Percentiles rank a stretch among this genome's conserved stretches.
Conservation (phyloP, 371 early-diverging fungal species). For the Dichotomocladium elegans region DNA sequence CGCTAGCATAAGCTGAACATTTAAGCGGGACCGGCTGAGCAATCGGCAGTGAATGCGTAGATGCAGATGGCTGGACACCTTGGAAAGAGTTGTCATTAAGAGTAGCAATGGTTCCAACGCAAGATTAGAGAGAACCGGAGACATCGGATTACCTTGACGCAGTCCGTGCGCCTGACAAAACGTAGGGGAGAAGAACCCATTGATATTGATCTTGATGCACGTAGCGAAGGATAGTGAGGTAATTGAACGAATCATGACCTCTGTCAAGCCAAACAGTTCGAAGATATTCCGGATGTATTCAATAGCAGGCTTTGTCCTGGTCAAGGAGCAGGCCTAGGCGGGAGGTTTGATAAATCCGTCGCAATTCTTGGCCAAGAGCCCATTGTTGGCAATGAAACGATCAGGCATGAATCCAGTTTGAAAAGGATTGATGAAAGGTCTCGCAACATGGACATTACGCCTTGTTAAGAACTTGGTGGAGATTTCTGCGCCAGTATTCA, state of each 20-base stretch:
- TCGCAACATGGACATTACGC: background rate
- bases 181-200: slow-evolving; percentile 10
- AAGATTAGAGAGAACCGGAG: slow-evolving; percentile 22
- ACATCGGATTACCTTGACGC: slow-evolving; percentile 23
- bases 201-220: slow-evolving; percentile 11
- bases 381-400: slow-evolving; percentile 10
- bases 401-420: slow-evolving; percentile 15
- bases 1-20: slow-evolving; percentile 12
- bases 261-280: background rate
- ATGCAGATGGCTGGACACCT: background rate
- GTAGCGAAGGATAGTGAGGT: slow-evolving; percentile 15
- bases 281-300: slow-evolving; percentile 14
- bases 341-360: background rate
- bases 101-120: slow-evolving; percentile 21
- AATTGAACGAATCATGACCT: background rate
- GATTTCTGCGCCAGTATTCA: slow-evolving; percentile 10
- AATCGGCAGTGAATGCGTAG: background rate
- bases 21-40: slow-evolving; percentile 1
- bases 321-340: slow-evolving; percentile 1
- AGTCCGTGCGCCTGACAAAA: slow-evolving; percentile 16
- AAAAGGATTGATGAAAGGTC: background rate
- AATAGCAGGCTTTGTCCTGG: slow-evolving; percentile 12
- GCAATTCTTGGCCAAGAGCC: background rate
- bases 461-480: slow-evolving; percentile 7
- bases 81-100: background rate